Evolutionary conservation across 768 basidiomycete genomes (phyloP), one percentile per base, ranked within the genome.

Genomic region (Naganishia onofrii): DNA sequence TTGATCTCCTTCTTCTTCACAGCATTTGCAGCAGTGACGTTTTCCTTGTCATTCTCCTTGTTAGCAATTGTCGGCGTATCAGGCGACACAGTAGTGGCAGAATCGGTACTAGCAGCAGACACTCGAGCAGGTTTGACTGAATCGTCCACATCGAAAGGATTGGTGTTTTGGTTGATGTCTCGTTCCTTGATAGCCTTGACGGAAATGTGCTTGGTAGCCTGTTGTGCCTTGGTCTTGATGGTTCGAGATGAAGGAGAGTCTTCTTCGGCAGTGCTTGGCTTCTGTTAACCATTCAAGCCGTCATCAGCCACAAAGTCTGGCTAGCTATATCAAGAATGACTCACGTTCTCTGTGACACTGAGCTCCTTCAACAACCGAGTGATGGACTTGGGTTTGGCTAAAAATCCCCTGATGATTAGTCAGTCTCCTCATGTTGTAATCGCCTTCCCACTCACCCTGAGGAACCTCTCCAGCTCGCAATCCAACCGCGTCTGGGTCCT

Each of bases 401-500:
- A 26, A n/a, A 28, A 23, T 58, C 19, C 8, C 21, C 9, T 7
- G 7, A 44, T 28, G 2, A 63, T 63, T 15, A 63, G 23, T 1
- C 23, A 26, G 1, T 12, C 7, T 9, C 15, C 23, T 26, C 23
- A 26, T 1, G 12, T 12, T 23, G 57, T 21, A 34, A 3, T 28
- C 17, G 15, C 26, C 7, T 12, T 4, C 17, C n/a, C 8, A 63
- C 60, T 63, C 12, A 63, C 60, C 36, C 26, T 63, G 60, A 63
- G 60, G 60, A 29, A 63, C 42, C 42, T 63, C 60, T 42, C 60
- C 60, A 44, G 60, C 60, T 63, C 60, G 60, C 42, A 63, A 63
- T 63, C 60, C 60, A 7, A 63, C 60, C 32, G 69, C 69, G 57
- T 72, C 71, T 28, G 71, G 71, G 42, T 72, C 71, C 67, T 72